Base-by-base conservation (phyloP, 2,329 filamentous ascomycete species). In the Aspergillus pseudoviridinutans region DNA sequence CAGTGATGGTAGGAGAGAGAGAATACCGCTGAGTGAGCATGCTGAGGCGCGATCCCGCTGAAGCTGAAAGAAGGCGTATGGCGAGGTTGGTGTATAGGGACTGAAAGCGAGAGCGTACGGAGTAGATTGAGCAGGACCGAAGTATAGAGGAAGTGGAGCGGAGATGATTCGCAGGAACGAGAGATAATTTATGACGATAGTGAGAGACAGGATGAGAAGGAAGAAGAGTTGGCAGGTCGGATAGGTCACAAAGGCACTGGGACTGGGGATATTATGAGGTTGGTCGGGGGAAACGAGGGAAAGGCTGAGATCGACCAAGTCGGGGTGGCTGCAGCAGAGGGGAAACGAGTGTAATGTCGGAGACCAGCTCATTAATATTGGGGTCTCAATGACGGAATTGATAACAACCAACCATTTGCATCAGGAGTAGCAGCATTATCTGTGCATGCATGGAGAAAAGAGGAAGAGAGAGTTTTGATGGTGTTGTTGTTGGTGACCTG, bases 21-120 rank as follows among this genome's bases (percentile, higher is more conserved):
- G 65, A 61, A 59, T 61, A 65, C 53, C 52, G 58, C 62, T 69
- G 68, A 71, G 61, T 58, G 66, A 67, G 69, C 71, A 73, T 73
- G 70, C 71, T 73, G 71, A 66, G 69, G 65, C 64, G 65, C 63
- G 66, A 59, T 67, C 58, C 59, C 58, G 57, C 61, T 54, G 50
- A 55, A 55, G 67, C 54, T 25, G 49, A 38, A 71, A 32, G 50
- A 24, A 8, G 49, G 35, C 10, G 55, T 28, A 14, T 38, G 25
- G 49, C 42, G 51, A 42, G 8, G 17, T 28, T 28, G 44, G 29
- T 29, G 20, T 28, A 50, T 44, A 38, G 46, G 54, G 51, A 42
- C 25, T 52, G 52, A 53, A 47, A 38, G 32, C 14, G 32, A 38
- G 9, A 29, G 28, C 10, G 32, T 38, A 7, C 32, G 28, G 28